Base-by-base conservation (phyloP, 306 rosid species). In the Leucaena leucocephala region DNA sequence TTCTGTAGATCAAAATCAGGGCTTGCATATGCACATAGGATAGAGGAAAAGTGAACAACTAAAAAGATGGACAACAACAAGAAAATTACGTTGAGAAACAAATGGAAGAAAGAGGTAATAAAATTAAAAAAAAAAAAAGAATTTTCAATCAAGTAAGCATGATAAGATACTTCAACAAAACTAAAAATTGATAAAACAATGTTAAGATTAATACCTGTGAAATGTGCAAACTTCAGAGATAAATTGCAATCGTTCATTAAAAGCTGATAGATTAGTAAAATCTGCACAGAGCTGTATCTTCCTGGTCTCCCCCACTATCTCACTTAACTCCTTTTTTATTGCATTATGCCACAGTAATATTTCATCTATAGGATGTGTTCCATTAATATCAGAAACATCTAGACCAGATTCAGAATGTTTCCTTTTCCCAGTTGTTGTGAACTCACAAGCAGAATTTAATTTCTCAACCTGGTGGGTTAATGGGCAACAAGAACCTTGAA, bases 341-440 rank as follows among this genome's bases (percentile, higher is more conserved):
- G 98, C 98, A 85, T 90, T 90, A 87, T 96, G 99, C 99, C 99
- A 96, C 62, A 91, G 89, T 87, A 91, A 86, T 85, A 96, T 96
- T 84, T 93, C 98, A 88, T 96, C 89, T 69, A 96, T 96, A 12
- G 99, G 99, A 84, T 93, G 97, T 17, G 83, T 80, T 74, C 76
- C 97, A 74, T 55, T 70, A 70, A 69, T 61, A 80, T 89, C 92
- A 55, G 85, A 87, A 80, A 70, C 77, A 78, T 89, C 98, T 45
- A 36, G 71, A 86, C 81, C 74, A 68, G 91, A 86, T 81, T 87
- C 96, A 72, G 81, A 75, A 86, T 86, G 77, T 88, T 93, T 93
- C 88, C 99, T 85, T 90, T 96, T 96, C 50, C 99, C 97, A 34
- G 81, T 88, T 73, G 84, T 82, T n/a, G 88, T 84, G 74, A 83